Conservation (phyloP, 257 asterid genomes). For the Solanum raphanifolium region DNA sequence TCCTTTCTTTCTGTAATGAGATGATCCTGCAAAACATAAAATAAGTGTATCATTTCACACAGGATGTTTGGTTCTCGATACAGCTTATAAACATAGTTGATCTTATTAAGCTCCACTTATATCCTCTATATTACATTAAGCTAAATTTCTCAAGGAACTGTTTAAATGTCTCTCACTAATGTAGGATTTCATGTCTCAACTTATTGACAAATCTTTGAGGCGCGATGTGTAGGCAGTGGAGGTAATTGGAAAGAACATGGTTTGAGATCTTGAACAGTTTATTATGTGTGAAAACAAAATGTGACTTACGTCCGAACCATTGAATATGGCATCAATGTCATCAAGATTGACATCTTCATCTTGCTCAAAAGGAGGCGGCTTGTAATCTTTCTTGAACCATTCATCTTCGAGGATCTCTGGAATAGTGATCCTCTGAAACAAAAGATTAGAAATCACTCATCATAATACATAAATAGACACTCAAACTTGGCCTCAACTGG, state of each 20-base stretch:
- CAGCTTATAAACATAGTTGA: background rate
- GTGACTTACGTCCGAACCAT: conserved; percentile 41
- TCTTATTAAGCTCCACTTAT: background rate
- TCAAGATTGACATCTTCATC: conserved; percentile 62
- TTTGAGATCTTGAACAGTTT: background rate
- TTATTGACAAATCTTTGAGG: background rate
- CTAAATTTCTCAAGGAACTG: background rate
- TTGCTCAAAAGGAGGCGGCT: conserved; percentile 52
- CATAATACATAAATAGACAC: background rate
- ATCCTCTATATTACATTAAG: background rate
- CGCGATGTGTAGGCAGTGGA: background rate
- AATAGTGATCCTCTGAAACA: conserved; percentile 55
- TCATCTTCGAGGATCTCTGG: conserved; percentile 57
- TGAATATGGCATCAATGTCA: conserved; percentile 68
- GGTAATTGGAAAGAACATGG: background rate
- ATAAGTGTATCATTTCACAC: background rate
- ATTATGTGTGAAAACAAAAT: background rate
- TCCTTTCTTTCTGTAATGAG: conserved; percentile 63
- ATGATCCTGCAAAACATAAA: conserved; percentile 38
- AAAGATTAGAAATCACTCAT: background rate
- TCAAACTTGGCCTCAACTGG: background rate
- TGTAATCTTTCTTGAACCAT: conserved; percentile 70
- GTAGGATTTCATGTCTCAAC: background rate
- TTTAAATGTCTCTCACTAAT: background rate
- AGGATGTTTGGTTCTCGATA: background rate